These are phyloP conservation scores for Cyphellophora europaea DNA, from an alignment of 2,329 filamentous ascomycete species.

Conservation along the genomic window DNA sequence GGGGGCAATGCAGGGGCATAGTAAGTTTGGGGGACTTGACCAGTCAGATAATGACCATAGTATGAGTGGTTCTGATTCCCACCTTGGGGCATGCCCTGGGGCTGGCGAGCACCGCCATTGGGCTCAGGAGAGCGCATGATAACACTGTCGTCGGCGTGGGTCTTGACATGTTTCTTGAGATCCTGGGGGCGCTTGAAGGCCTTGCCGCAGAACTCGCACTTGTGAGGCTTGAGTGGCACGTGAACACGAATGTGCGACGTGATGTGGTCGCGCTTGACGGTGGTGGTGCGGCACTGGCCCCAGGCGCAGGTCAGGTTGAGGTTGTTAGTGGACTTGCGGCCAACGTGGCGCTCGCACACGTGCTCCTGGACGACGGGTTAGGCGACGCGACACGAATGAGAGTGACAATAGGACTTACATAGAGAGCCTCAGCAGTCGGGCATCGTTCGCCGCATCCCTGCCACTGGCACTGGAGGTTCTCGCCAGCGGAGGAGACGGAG, in stretches of 20 bases:
- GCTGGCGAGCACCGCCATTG: slow-evolving; percentile 33
- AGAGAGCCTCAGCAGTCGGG: slow-evolving; percentile 50
- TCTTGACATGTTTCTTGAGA: slow-evolving; percentile 99
- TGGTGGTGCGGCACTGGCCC: slow-evolving; percentile 92
- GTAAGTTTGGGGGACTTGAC: slow-evolving; percentile 18
- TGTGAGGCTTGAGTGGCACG: slow-evolving; percentile 97
- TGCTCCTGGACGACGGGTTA: slow-evolving; percentile 62
- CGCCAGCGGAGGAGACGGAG: slow-evolving; percentile 19
- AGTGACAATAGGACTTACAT: slow-evolving; percentile 35
- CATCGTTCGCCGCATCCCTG: slow-evolving; percentile 52
- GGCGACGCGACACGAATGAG: slow-evolving; percentile 5
- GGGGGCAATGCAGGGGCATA: slow-evolving; percentile 19
- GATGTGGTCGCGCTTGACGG: slow-evolving; percentile 97
- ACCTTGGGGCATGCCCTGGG: slow-evolving; percentile 17
- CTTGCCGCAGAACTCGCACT: slow-evolving; percentile 97
- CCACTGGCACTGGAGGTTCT: slow-evolving; percentile 49
- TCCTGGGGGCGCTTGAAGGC: slow-evolving; percentile 98
- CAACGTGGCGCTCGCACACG: slow-evolving; percentile 96
- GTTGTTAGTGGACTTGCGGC: slow-evolving; percentile 98
- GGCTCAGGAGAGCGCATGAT: slow-evolving; percentile 56
- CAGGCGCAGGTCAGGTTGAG: slow-evolving; percentile 94
- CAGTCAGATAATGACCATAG: slow-evolving; percentile 17
- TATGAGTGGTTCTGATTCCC: slow-evolving; percentile 18
- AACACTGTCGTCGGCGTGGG: slow-evolving; percentile 90
- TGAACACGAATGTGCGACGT: slow-evolving; percentile 98